Evolutionary conservation across 371 early-diverging fungal genomes (phyloP).

Genomic region (Syncephalastrum sp.): DNA sequence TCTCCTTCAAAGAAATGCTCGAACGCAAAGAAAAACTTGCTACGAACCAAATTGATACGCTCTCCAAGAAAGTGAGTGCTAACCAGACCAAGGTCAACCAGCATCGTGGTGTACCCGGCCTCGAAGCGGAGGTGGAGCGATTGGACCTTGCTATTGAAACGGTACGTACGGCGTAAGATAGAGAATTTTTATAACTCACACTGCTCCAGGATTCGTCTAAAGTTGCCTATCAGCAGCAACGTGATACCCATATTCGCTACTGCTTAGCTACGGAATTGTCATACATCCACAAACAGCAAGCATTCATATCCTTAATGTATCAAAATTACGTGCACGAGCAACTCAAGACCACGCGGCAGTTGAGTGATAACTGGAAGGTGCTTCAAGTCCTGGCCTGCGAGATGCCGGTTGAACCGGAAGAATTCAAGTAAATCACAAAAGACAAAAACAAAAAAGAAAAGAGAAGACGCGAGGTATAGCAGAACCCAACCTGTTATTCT

Average conservation of each 20-base stretch:
- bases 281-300: conserved; percentile 42
- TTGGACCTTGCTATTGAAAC: conserved; percentile 9
- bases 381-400: conserved; percentile 31
- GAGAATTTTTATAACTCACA: not conserved
- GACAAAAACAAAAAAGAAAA: too few relatives aligned
- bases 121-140: conserved; percentile 16
- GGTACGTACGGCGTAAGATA: not conserved
- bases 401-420: conserved; percentile 21
- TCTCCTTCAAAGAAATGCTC: conserved; percentile 41
- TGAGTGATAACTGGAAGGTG: conserved; percentile 59
- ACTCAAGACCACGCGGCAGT: conserved; percentile 49
- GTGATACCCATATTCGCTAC: conserved; percentile 33
- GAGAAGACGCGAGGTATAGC: too few relatives aligned
- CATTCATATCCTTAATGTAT: conserved; percentile 55
- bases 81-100: conserved; percentile 35
- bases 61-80: conserved; percentile 23
- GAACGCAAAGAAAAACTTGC: conserved; percentile 20
- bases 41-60: conserved; percentile 24
- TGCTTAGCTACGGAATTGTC: conserved; percentile 33
- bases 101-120: conserved; percentile 34
- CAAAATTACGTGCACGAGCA: conserved; percentile 62
- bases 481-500: too few relatives aligned
- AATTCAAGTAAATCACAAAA: conserved; percentile 4
- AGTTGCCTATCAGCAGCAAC: conserved; percentile 28
- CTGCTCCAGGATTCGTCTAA: conserved; percentile 20